Conservation (phyloP, 2,329 filamentous ascomycete genomes). For the Colletotrichum chlorophyti region DNA sequence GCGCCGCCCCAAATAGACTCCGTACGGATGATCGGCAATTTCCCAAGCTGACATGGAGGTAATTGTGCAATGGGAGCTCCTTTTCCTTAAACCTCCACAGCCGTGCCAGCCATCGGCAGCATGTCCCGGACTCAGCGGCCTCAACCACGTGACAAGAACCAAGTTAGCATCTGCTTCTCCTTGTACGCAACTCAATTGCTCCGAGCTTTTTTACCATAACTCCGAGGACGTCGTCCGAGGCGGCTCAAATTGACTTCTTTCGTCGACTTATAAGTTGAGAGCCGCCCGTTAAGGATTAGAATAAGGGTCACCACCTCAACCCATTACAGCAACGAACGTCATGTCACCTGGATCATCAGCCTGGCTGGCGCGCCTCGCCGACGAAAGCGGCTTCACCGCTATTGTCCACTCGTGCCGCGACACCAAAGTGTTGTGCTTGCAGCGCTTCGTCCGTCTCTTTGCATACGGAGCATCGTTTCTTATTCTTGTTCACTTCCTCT, state of each 20-base stretch:
- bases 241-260: background rate
- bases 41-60: too few relatives aligned
- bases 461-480: slow-evolving; percentile 67
- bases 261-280: slow-evolving; percentile 10
- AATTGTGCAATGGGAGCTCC: too few relatives aligned
- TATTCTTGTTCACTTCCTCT: slow-evolving; percentile 63
- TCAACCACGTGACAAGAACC: background rate
- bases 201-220: slow-evolving; percentile 15
- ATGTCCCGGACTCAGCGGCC: too few relatives aligned
- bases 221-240: slow-evolving; percentile 10
- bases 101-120: too few relatives aligned
- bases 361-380: slow-evolving; percentile 24
- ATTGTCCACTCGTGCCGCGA: slow-evolving; percentile 51
- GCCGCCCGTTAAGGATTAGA: background rate
- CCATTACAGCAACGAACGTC: background rate
- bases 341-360: slow-evolving; percentile 9
- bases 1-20: too few relatives aligned
- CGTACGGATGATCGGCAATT: too few relatives aligned
- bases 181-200: background rate
- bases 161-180: background rate
- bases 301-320: background rate
- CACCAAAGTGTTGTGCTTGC: slow-evolving; percentile 62
- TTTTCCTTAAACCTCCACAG: too few relatives aligned
- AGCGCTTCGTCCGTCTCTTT: slow-evolving; percentile 67
- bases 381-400: slow-evolving; percentile 53